phyloP scores from a whole-genome alignment of 192 early-diverging fungal genomes.

The Kickxella alabastrina region DNA sequence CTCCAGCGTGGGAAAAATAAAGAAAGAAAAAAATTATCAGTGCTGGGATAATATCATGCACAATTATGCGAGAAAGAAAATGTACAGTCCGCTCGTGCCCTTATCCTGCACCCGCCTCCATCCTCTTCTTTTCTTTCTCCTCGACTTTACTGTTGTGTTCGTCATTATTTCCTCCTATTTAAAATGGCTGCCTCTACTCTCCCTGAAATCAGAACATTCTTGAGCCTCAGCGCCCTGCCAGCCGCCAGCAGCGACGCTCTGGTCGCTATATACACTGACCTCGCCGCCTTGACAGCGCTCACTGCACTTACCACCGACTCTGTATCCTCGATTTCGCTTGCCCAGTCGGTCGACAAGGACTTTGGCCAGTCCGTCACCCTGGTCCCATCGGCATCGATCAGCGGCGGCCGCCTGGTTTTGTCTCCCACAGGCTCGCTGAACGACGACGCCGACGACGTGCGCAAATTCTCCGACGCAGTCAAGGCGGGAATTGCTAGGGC shows the following conservation, averaged over 20 bases:
- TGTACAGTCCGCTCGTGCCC: no score
- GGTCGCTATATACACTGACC: conserved; percentile 27
- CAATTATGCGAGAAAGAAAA: no score
- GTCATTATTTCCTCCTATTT: no score
- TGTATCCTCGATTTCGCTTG: conserved; percentile 3
- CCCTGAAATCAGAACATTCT: conserved; percentile 20
- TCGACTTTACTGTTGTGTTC: no score
- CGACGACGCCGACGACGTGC: conserved; percentile 79
- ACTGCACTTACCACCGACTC: conserved; percentile 1
- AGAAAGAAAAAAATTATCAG: no score
- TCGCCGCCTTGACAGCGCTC: conserved; percentile 1
- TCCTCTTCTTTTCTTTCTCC: no score
- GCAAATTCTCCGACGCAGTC: conserved; percentile 67
- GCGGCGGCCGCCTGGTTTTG: conserved; percentile 64
- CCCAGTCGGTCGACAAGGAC: conserved; percentile 38
- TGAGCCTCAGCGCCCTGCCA: conserved; percentile 8
- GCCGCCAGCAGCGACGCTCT: conserved; percentile 25
- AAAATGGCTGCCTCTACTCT: no score
- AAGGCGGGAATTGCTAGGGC: conserved; percentile 63
- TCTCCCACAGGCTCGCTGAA: conserved; percentile 69
- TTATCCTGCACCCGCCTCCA: no score
- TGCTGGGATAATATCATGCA: no score
- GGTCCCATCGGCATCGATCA: conserved; percentile 38
- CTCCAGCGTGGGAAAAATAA: no score
- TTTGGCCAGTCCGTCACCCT: conserved; percentile 33